Evolutionary conservation across 306 rosid genomes (phyloP).

Genomic region (Dicorynia guianensis): DNA sequence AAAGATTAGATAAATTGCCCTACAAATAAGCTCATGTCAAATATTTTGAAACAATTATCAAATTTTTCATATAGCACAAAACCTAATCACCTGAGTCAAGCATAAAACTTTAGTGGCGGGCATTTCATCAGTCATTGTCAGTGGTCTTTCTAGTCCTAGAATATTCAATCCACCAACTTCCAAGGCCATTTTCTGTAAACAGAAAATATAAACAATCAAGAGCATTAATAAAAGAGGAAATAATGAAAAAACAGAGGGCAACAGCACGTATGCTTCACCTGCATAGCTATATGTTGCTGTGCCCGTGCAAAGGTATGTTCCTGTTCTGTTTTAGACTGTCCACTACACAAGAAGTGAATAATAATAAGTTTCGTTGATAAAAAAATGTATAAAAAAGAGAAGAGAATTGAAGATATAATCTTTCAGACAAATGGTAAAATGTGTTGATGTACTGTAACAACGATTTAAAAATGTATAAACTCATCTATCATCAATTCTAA

Average conservation of each 20-base stretch:
- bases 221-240: neutral
- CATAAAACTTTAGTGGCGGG: slow-evolving; percentile 50
- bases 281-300: slow-evolving; percentile 62
- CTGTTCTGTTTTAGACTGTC: slow-evolving; percentile 61
- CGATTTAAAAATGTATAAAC: neutral
- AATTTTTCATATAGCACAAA: neutral
- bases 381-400: neutral
- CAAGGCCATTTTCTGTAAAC: slow-evolving; percentile 54
- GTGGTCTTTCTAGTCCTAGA: slow-evolving; percentile 36
- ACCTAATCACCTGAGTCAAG: slow-evolving; percentile 48
- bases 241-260: slow-evolving; percentile 3
- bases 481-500: neutral
- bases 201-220: neutral
- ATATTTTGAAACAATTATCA: neutral
- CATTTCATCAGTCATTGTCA: slow-evolving; percentile 29
- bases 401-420: neutral
- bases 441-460: neutral
- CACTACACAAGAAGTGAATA: slow-evolving; percentile 32
- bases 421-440: neutral
- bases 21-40: neutral
- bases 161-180: slow-evolving; percentile 48
- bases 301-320: slow-evolving; percentile 54
- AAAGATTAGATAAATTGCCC: neutral
- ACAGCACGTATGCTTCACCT: slow-evolving; percentile 33
- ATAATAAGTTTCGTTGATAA: neutral